These are phyloP conservation scores for Panicum hallii DNA, from an alignment of 202 grass and related monocot genomes.

Conservation along the genomic window DNA sequence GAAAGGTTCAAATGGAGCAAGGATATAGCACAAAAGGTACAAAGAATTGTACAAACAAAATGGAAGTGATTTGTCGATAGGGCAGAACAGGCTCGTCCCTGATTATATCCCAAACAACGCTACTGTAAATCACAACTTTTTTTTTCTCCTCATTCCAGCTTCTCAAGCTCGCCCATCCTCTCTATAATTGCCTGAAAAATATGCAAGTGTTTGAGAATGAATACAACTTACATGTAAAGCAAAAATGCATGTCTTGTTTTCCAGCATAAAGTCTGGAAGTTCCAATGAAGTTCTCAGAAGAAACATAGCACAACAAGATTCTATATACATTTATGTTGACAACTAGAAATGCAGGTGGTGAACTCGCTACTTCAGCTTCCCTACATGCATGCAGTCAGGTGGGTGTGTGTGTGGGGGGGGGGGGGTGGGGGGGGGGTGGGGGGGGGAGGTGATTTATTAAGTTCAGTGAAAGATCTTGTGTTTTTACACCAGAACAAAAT, in stretches of 20 bases:
- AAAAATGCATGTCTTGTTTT: slow-evolving; percentile 18
- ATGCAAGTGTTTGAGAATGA: slow-evolving; percentile 1
- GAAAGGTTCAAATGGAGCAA: not conserved
- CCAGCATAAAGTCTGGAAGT: not conserved
- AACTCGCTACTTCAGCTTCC: not conserved
- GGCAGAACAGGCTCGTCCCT: not conserved
- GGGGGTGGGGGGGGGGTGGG: no score
- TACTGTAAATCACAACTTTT: not conserved
- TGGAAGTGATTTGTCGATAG: not conserved
- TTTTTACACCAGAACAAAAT: not conserved
- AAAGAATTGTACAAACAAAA: slow-evolving; percentile 47
- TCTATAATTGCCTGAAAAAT: slow-evolving; percentile 96
- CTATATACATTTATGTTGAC: not conserved
- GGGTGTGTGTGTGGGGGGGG: no score
- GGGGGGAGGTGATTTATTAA: not conserved
- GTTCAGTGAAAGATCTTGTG: not conserved
- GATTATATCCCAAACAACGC: not conserved
- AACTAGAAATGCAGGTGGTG: not conserved
- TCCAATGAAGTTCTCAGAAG: slow-evolving; percentile 6
- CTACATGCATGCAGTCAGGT: not conserved
- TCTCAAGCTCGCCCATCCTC: slow-evolving; percentile 97
- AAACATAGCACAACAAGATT: not conserved
- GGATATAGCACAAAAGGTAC: slow-evolving; percentile 42
- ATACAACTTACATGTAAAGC: not conserved
- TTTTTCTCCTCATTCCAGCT: slow-evolving; percentile 65